phyloP scores from a whole-genome alignment of 2,329 filamentous ascomycete genomes.

The Triangularia setosa region DNA sequence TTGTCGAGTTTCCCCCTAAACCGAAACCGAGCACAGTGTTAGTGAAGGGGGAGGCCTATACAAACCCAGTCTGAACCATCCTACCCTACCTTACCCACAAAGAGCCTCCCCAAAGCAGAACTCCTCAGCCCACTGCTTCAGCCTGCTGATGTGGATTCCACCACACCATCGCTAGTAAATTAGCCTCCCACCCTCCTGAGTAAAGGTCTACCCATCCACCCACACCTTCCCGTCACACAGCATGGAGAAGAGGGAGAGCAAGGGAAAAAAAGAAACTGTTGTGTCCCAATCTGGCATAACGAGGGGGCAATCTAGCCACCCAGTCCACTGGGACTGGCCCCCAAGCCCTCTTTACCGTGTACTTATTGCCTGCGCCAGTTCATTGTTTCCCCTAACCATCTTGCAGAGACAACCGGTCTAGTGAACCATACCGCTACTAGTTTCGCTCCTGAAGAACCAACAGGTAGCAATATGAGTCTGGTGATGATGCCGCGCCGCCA shows the following conservation, averaged over 20 bases:
- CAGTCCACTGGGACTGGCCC: neutral
- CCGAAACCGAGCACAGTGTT: neutral
- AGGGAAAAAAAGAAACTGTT: neutral
- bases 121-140: neutral
- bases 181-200: neutral
- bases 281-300: slow-evolving; percentile 1
- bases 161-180: neutral
- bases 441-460: neutral
- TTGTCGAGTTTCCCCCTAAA: neutral
- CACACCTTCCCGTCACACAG: neutral
- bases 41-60: neutral
- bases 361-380: neutral
- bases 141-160: neutral
- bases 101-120: neutral
- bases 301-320: neutral
- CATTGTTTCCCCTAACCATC: neutral
- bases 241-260: neutral
- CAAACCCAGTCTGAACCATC: neutral
- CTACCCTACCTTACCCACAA: neutral
- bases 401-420: neutral
- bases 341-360: neutral
- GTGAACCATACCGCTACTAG: neutral
- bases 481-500: neutral
- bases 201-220: neutral
- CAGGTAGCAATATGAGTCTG: neutral